Percentiles rank a stretch among this genome's conserved stretches.
Conservation (phyloP, 169 alveolate species). For the Cystoisospora suis region DNA sequence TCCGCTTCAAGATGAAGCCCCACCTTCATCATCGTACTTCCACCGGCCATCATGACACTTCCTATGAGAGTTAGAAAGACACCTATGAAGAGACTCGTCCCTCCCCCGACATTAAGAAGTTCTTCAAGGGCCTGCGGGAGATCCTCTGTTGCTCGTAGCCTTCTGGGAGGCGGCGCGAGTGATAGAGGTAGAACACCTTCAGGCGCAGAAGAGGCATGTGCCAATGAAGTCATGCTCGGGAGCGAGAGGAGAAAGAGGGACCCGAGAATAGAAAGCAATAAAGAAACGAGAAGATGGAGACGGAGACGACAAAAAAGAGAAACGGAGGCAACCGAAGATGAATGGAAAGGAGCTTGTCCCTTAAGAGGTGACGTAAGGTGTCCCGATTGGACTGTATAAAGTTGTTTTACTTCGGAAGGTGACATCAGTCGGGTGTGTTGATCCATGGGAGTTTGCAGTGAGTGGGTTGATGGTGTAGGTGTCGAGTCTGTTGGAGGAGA, state of each 20-base stretch:
- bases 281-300: background rate
- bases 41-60: conserved; percentile 83
- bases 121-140: conserved; percentile 16
- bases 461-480: too few species aligned
- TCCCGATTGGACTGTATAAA: too few species aligned
- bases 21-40: conserved; percentile 80
- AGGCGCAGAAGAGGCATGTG: too few species aligned
- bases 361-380: too few species aligned
- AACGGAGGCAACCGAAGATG: too few species aligned
- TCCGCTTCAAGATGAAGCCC: conserved; percentile 76
- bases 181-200: background rate
- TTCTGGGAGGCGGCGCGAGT: background rate
- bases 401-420: too few species aligned
- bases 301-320: background rate
- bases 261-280: background rate
- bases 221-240: too few species aligned
- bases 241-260: background rate
- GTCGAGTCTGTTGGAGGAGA: too few species aligned
- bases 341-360: too few species aligned
- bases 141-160: background rate
- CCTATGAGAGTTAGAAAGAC: conserved; percentile 79
- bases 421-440: too few species aligned
- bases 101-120: background rate
- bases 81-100: conserved; percentile 74
- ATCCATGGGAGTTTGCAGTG: too few species aligned